phyloP scores from a whole-genome alignment of 2,329 filamentous ascomycete genomes.

The Pseudophaeomoniella oleicola region DNA sequence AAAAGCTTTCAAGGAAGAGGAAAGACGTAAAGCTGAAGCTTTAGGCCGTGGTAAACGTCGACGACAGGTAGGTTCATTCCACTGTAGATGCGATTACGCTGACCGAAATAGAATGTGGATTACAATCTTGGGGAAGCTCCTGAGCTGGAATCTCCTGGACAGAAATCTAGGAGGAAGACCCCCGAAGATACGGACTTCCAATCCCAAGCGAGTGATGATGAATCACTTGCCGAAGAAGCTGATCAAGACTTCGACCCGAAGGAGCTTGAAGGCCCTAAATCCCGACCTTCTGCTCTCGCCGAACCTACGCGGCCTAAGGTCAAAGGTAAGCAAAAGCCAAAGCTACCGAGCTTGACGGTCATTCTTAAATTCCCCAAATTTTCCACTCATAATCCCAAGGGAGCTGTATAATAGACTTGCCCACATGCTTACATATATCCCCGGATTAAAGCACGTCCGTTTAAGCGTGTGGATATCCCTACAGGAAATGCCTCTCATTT shows the following conservation, averaged over 20 bases:
- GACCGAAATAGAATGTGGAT: constrained; percentile 10
- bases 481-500: constrained; percentile 12
- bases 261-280: constrained; percentile 2
- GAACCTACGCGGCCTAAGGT: constrained; percentile 4
- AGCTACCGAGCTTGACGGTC: too few relatives aligned
- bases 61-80: constrained; percentile 34
- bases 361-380: too few relatives aligned
- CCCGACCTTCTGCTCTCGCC: neutral
- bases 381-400: too few relatives aligned
- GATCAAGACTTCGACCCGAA: neutral
- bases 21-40: constrained; percentile 52
- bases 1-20: constrained; percentile 58
- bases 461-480: constrained; percentile 21
- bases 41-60: constrained; percentile 75
- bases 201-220: constrained; percentile 20
- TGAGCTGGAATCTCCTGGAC: constrained; percentile 1
- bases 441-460: constrained; percentile 17
- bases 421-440: neutral
- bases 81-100: constrained; percentile 1
- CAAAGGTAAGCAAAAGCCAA: constrained; percentile 7
- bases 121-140: constrained; percentile 3
- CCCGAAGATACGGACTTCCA: constrained; percentile 40
- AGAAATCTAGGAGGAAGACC: constrained; percentile 11
- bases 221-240: constrained; percentile 10
- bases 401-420: constrained; percentile 11